phyloP scores from a whole-genome alignment of 306 rosid genomes.

The Luffa acutangula region DNA sequence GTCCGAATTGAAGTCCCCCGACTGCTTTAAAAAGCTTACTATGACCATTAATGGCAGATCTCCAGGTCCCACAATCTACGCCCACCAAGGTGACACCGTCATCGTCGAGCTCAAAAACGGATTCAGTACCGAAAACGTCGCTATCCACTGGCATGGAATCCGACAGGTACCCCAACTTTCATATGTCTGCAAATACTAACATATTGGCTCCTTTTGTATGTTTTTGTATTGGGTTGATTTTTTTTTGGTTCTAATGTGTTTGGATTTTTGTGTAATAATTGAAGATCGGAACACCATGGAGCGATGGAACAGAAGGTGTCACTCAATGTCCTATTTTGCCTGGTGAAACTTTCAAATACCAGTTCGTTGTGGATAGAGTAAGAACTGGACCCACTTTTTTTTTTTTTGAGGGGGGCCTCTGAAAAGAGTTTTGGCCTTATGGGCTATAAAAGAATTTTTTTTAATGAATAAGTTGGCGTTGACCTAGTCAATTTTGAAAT shows the following conservation, averaged over 20 bases:
- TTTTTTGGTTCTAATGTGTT: neutral
- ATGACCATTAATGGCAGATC: slow-evolving; percentile 57
- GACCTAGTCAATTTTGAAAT: neutral
- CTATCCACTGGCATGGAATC: slow-evolving; percentile 94
- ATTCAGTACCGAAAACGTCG: slow-evolving; percentile 55
- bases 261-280: neutral
- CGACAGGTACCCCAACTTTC: slow-evolving; percentile 40
- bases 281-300: slow-evolving; percentile 88
- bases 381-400: neutral
- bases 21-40: slow-evolving; percentile 60
- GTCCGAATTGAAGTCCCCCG: slow-evolving; percentile 65
- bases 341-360: slow-evolving; percentile 63
- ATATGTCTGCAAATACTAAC: neutral
- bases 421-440: too few species aligned
- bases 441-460: too few species aligned
- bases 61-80: slow-evolving; percentile 80
- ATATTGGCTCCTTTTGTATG: too few species aligned
- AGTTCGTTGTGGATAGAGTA: slow-evolving; percentile 82
- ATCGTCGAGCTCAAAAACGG: slow-evolving; percentile 59
- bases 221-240: neutral
- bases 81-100: slow-evolving; percentile 66
- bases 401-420: too few species aligned
- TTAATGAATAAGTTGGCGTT: neutral
- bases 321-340: slow-evolving; percentile 75
- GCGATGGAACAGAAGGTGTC: slow-evolving; percentile 88